A percentile compares a stretch with the other conserved stretches of the same genome.
These are phyloP conservation scores for Trametes cingulata DNA, from an alignment of 768 basidiomycete species.

Conservation along the genomic window DNA sequence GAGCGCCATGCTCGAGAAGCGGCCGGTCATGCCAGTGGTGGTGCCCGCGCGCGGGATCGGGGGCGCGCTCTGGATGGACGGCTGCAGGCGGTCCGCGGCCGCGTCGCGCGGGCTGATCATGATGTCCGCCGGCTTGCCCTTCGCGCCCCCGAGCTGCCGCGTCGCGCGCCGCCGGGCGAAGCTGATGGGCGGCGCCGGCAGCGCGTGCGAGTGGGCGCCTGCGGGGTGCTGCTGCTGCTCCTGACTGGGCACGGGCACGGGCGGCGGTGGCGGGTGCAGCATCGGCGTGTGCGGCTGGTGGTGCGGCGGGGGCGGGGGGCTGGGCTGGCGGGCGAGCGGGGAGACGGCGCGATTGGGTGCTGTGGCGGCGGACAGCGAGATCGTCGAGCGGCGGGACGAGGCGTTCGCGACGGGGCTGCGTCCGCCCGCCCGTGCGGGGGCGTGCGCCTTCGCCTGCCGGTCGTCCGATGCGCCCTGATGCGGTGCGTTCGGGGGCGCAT, in stretches of 20 bases:
- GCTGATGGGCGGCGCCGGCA: constrained; percentile 73
- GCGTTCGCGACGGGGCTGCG: constrained; percentile 41
- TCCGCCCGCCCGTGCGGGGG: constrained; percentile 19
- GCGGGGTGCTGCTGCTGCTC: constrained; percentile 30
- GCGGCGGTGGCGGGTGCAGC: constrained; percentile 23
- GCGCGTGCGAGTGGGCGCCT: constrained; percentile 39
- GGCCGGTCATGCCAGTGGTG: constrained; percentile 32
- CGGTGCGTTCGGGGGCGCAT: constrained; percentile 15
- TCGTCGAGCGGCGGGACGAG: constrained; percentile 26
- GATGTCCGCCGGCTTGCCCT: constrained; percentile 74
- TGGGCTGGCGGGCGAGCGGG: constrained; percentile 35
- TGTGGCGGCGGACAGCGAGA: constrained; percentile 27
- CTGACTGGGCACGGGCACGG: constrained; percentile 28
- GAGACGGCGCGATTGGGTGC: constrained; percentile 37
- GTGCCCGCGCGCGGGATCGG: constrained; percentile 53
- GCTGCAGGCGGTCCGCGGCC: constrained; percentile 55
- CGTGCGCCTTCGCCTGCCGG: constrained; percentile 8
- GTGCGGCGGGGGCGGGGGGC: constrained; percentile 30
- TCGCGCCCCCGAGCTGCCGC: constrained; percentile 58
- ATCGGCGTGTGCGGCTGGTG: constrained; percentile 36
- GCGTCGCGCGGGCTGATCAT: constrained; percentile 70
- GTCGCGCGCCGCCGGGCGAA: constrained; percentile 75
- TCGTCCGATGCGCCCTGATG: constrained; percentile 26
- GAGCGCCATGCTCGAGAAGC: constrained; percentile 58
- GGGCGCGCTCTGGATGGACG: constrained; percentile 77